Evolutionary conservation across 495 filamentous ascomycete species (phyloP).

Genomic region (Daldinia bambusicola): DNA sequence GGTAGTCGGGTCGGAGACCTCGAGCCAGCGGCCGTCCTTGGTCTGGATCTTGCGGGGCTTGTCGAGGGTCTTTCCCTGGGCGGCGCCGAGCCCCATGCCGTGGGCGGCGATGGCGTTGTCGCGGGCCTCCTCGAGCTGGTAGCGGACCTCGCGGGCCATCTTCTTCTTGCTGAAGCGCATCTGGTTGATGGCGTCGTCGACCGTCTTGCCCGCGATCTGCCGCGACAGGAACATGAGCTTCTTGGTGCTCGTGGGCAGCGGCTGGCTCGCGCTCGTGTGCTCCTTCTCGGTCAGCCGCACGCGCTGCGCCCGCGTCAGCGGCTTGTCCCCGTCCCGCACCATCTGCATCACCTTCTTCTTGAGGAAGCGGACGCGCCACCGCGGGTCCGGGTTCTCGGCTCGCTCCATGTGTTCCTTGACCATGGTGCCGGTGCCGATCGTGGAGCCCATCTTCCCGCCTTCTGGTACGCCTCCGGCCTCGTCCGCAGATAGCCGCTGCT

Average conservation of each 20-base stretch:
- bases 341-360: slow-evolving; percentile 81
- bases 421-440: slow-evolving; percentile 14
- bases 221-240: slow-evolving; percentile 84
- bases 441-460: too few relatives aligned
- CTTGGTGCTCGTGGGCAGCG: slow-evolving; percentile 83
- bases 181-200: slow-evolving; percentile 92
- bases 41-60: slow-evolving; percentile 56
- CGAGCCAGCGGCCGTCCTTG: slow-evolving; percentile 69
- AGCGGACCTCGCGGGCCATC: slow-evolving; percentile 79
- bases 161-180: slow-evolving; percentile 97
- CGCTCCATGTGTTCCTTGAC: slow-evolving; percentile 62
- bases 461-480: not conserved
- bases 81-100: slow-evolving; percentile 83
- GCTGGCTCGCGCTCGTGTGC: slow-evolving; percentile 68
- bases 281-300: slow-evolving; percentile 80
- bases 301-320: slow-evolving; percentile 67
- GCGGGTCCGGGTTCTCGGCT: slow-evolving; percentile 76
- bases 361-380: slow-evolving; percentile 74
- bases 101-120: slow-evolving; percentile 78
- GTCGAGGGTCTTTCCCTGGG: slow-evolving; percentile 38
- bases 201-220: slow-evolving; percentile 89
- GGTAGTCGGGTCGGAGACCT: slow-evolving; percentile 71
- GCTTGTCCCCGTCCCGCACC: slow-evolving; percentile 70
- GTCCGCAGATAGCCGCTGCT: slow-evolving; percentile 9
- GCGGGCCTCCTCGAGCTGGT: slow-evolving; percentile 79